Evolutionary conservation across 345 rosid species (phyloP).

Genomic region (Populus davidiana): DNA sequence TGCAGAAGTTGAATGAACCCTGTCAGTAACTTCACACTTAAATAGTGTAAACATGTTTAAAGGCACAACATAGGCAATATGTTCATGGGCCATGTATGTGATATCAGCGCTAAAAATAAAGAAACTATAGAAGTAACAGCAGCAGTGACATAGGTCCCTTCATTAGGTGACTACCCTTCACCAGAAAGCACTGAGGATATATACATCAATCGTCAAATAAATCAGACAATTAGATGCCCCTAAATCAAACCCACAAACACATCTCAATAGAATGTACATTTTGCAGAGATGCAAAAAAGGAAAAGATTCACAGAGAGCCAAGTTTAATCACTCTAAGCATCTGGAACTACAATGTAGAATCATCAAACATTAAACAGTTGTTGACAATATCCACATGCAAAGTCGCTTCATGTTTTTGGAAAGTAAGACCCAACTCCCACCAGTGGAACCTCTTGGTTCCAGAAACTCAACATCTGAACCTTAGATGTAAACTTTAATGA

Average conservation of each 20-base stretch:
- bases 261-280: not conserved
- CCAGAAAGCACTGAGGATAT: not conserved
- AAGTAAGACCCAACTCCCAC: not conserved
- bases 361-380: not conserved
- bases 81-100: not conserved
- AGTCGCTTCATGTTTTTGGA: not conserved
- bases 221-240: not conserved
- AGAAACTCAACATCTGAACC: not conserved
- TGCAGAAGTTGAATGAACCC: not conserved
- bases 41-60: not conserved
- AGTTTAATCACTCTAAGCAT: not conserved
- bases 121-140: not conserved
- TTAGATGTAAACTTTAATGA: not conserved
- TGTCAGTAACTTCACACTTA: not conserved
- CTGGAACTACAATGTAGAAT: not conserved
- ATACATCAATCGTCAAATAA: not conserved
- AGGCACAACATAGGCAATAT: not conserved
- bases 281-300: not conserved
- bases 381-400: not conserved
- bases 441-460: not conserved
- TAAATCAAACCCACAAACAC: not conserved
- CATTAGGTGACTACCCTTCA: not conserved
- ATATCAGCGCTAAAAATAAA: not conserved
- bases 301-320: not conserved
- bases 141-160: not conserved